Conservation (phyloP, 2,329 filamentous ascomycete species). For the Cladosporium sp. region DNA sequence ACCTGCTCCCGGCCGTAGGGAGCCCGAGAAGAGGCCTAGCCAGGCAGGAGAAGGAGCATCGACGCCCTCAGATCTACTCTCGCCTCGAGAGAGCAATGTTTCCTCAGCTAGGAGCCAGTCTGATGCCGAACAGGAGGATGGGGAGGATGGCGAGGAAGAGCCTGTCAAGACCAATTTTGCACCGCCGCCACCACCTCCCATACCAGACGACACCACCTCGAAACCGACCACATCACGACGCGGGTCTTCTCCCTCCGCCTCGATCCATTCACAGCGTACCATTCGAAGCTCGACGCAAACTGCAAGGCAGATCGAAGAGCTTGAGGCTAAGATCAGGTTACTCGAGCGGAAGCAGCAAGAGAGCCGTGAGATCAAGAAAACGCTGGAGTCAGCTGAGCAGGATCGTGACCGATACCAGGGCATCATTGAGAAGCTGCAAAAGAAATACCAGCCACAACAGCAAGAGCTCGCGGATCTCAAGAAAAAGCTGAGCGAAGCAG, state of each 20-base stretch:
- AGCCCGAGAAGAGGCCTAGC: conserved; percentile 19
- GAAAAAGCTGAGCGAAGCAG: conserved; percentile 69
- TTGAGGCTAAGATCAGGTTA: conserved; percentile 80
- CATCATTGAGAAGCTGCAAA: conserved; percentile 85
- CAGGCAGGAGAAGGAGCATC: conserved; percentile 14
- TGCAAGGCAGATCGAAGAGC: conserved; percentile 70
- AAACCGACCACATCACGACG: conserved; percentile 22
- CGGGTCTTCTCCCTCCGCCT: conserved; percentile 28
- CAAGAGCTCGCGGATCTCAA: conserved; percentile 72
- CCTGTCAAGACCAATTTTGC: conserved; percentile 24
- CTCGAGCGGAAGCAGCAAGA: conserved; percentile 83
- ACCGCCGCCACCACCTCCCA: conserved; percentile 24
- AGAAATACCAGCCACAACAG: conserved; percentile 79
- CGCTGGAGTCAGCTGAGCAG: conserved; percentile 66
- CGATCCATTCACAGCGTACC: conserved; percentile 26
- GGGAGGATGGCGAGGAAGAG: conserved; percentile 19
- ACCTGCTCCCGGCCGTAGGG: conserved; percentile 14
- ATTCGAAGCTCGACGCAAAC: conserved; percentile 45
- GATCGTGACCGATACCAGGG: conserved; percentile 73
- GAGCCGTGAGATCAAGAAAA: conserved; percentile 77
- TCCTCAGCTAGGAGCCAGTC: conserved; percentile 18
- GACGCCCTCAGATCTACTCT: conserved; percentile 8
- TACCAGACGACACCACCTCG: conserved; percentile 19
- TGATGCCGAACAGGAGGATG: conserved; percentile 16
- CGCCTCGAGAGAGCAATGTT: conserved; percentile 17